Percentiles rank a stretch among this genome's conserved stretches.
These are phyloP conservation scores for Berberis thunbergii DNA, from an alignment of 164 flowering plant genomes.

Conservation along the genomic window DNA sequence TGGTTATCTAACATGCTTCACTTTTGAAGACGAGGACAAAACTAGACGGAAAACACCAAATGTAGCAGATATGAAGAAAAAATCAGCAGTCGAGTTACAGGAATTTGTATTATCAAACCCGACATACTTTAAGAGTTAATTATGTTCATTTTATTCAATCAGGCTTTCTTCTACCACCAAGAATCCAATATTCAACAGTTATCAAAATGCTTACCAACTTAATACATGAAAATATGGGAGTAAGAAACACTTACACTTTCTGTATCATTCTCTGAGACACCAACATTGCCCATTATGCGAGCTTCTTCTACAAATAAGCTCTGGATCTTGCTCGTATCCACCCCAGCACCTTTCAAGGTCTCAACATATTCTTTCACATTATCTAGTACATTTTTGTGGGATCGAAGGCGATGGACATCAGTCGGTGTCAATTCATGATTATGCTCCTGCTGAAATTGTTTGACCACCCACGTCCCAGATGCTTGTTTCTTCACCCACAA, in stretches of 20 bases:
- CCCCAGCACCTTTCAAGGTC: constrained; percentile 12
- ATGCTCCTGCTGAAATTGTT: constrained; percentile 11
- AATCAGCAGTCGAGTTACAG: no score
- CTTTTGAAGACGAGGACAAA: no score
- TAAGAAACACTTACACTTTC: not conserved
- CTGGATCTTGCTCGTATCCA: constrained; percentile 14
- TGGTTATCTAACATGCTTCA: not conserved
- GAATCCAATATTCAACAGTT: not conserved
- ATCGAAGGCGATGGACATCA: constrained; percentile 13
- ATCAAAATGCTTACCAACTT: not conserved
- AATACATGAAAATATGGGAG: not conserved
- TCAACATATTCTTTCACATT: constrained; percentile 15
- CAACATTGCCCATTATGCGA: constrained; percentile 2
- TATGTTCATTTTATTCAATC: no score
- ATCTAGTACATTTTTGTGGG: constrained; percentile 9
- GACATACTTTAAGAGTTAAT: no score
- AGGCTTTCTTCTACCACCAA: not conserved
- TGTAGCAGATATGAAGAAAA: no score
- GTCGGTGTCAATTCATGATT: constrained; percentile 15
- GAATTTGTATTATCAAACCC: no score
- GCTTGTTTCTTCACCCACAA: constrained; percentile 15
- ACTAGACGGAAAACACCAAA: no score
- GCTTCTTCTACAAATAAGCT: constrained; percentile 14
- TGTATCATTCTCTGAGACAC: not conserved
- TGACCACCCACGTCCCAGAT: constrained; percentile 15